phyloP scores from a whole-genome alignment of 208 protist species.

The Leishmania turanica region DNA sequence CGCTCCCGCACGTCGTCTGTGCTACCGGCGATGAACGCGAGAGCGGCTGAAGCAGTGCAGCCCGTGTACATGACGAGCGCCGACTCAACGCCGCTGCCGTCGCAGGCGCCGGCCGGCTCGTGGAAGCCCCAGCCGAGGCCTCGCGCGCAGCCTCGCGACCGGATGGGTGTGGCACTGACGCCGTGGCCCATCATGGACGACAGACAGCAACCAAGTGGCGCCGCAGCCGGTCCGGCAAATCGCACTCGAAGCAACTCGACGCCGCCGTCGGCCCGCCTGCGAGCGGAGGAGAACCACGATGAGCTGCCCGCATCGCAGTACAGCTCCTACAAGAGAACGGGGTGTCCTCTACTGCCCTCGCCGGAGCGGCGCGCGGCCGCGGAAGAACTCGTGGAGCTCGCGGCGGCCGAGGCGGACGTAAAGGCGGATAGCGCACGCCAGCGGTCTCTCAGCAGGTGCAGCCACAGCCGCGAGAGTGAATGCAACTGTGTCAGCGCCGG shows the following conservation, averaged over 20 bases:
- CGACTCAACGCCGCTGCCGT: background rate
- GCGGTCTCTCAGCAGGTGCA: background rate
- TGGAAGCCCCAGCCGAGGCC: background rate
- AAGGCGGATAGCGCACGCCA: background rate
- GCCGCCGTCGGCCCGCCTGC: constrained; percentile 11
- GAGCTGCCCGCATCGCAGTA: constrained; percentile 29
- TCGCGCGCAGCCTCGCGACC: background rate
- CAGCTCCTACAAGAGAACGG: constrained; percentile 16
- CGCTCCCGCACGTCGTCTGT: background rate
- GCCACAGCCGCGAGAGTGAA: background rate
- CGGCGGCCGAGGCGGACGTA: background rate
- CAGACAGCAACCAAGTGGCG: background rate
- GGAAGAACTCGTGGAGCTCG: constrained; percentile 8
- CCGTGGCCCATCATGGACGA: constrained; percentile 17
- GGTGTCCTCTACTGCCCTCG: constrained; percentile 4
- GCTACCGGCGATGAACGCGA: background rate
- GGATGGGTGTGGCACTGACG: constrained; percentile 4
- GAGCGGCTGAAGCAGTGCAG: background rate
- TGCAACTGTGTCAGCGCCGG: background rate
- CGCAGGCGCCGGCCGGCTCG: background rate
- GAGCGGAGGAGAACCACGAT: constrained; percentile 9
- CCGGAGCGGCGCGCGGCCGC: constrained; percentile 25
- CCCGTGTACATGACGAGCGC: background rate
- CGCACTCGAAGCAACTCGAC: background rate
- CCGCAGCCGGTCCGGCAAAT: background rate